Evolutionary conservation across 192 early-diverging fungal genomes (phyloP).

Genomic region (Coemansia sp.): DNA sequence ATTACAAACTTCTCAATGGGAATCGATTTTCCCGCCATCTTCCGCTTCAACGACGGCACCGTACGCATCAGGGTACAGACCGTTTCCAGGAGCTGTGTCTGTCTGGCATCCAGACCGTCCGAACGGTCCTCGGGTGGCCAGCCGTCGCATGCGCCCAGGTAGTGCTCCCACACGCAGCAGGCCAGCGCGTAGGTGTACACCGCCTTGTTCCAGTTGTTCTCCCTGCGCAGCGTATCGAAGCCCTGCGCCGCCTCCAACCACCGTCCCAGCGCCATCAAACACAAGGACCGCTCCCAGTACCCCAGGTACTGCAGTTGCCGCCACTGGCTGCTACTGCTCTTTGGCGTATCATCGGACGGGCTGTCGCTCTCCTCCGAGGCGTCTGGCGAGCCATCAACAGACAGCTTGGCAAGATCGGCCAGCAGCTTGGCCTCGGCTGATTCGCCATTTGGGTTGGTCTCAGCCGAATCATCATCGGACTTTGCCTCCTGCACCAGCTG

Average conservation of each 20-base stretch:
- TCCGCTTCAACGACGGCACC: conserved; percentile 68
- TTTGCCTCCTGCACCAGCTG: conserved; percentile 20
- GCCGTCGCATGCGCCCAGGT: conserved; percentile 19
- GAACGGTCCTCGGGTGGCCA: conserved; percentile 6
- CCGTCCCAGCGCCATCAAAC: conserved; percentile 61
- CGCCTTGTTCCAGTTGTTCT: conserved; percentile 85
- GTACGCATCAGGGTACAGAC: conserved; percentile 64
- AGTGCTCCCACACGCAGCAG: conserved; percentile 60
- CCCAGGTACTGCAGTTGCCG: conserved; percentile 76
- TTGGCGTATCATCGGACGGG: background rate
- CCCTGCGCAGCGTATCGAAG: conserved; percentile 65
- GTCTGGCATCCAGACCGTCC: conserved; percentile 9
- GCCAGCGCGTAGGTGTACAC: conserved; percentile 77
- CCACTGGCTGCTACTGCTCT: conserved; percentile 54
- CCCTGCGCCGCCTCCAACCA: conserved; percentile 63
- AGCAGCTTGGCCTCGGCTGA: conserved; percentile 9
- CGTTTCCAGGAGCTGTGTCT: conserved; percentile 42
- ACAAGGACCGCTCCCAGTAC: conserved; percentile 77
- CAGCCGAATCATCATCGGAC: conserved; percentile 12
- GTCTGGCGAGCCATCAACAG: conserved; percentile 48
- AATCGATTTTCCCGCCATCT: conserved; percentile 82
- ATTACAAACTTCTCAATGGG: conserved; percentile 87
- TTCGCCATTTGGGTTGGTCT: no score
- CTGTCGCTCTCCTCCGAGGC: background rate
- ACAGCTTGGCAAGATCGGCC: conserved; percentile 45